phyloP scores from a whole-genome alignment of 2,329 filamentous ascomycete species.

The Curvularia verruculosa region DNA sequence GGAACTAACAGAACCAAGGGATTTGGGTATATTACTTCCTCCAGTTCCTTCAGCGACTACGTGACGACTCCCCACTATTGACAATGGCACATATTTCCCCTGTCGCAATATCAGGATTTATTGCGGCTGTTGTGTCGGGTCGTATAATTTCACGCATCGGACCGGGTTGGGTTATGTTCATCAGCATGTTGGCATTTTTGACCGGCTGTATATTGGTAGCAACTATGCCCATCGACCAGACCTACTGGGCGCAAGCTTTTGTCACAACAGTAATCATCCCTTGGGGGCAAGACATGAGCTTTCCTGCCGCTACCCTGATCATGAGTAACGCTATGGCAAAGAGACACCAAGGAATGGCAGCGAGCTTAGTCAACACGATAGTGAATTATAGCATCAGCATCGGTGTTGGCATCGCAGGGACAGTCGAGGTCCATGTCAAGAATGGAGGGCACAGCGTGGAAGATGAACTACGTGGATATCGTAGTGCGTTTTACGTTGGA shows the following conservation, averaged over 20 bases:
- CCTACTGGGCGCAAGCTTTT: conserved; percentile 53
- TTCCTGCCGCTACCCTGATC: conserved; percentile 51
- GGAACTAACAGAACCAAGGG: conserved; percentile 13
- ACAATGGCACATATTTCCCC: conserved; percentile 36
- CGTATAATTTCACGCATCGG: conserved; percentile 37
- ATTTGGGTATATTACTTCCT: conserved; percentile 44
- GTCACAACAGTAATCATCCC: conserved; percentile 41
- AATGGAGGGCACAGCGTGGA: conserved; percentile 33
- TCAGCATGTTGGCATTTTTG: conserved; percentile 40
- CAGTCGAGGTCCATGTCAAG: conserved; percentile 50
- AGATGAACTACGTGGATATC: conserved; percentile 47
- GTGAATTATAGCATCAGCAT: conserved; percentile 54
- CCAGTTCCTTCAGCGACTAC: conserved; percentile 36
- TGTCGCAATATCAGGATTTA: conserved; percentile 35
- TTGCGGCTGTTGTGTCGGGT: conserved; percentile 43
- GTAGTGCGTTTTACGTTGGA: conserved; percentile 49
- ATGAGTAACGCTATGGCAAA: conserved; percentile 47
- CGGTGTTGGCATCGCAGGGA: conserved; percentile 52
- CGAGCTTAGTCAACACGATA: conserved; percentile 49
- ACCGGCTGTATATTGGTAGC: conserved; percentile 50
- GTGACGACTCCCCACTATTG: conserved; percentile 34
- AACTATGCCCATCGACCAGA: conserved; percentile 49
- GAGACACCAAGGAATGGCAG: conserved; percentile 52
- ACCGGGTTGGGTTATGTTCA: conserved; percentile 41
- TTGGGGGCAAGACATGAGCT: conserved; percentile 53